These are phyloP conservation scores for Cinnamomum chago DNA, from an alignment of 164 flowering plant species.

Conservation along the genomic window DNA sequence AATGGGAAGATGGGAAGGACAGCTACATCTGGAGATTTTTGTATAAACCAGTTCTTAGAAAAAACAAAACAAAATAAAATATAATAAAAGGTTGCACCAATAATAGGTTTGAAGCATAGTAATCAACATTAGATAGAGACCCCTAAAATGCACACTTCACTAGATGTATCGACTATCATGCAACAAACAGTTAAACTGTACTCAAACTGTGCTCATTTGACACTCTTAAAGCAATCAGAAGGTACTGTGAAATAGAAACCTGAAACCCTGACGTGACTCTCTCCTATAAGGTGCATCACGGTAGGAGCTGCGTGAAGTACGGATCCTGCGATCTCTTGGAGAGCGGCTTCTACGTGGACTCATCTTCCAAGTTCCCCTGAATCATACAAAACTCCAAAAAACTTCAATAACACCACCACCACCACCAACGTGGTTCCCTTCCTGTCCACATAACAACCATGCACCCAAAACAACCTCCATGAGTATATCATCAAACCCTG, in stretches of 20 bases:
- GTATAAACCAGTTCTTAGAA: too few species aligned
- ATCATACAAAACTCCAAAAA: slow-evolving; percentile 23
- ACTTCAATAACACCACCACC: slow-evolving; percentile 23
- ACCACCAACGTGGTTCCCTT: slow-evolving; percentile 30
- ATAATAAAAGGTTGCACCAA: too few species aligned
- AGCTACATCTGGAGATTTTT: too few species aligned
- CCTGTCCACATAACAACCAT: slow-evolving; percentile 58
- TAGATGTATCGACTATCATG: neutral
- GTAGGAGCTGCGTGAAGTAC: slow-evolving; percentile 35
- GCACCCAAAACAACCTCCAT: slow-evolving; percentile 40
- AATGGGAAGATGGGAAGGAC: too few species aligned
- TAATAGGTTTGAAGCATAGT: too few species aligned
- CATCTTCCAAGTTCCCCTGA: slow-evolving; percentile 33
- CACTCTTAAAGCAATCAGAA: neutral
- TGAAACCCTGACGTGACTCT: slow-evolving; percentile 45
- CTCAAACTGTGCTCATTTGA: neutral
- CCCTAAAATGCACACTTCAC: neutral
- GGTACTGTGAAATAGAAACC: slow-evolving; percentile 22
- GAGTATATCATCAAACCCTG: slow-evolving; percentile 26
- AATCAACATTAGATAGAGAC: neutral
- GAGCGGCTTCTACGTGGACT: slow-evolving; percentile 41
- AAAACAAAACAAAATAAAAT: too few species aligned
- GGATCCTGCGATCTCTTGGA: slow-evolving; percentile 43
- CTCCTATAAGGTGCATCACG: slow-evolving; percentile 53
- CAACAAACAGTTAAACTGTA: neutral